Base-by-base conservation (phyloP, 192 early-diverging fungal species). In the Entomortierella beljakovae region DNA sequence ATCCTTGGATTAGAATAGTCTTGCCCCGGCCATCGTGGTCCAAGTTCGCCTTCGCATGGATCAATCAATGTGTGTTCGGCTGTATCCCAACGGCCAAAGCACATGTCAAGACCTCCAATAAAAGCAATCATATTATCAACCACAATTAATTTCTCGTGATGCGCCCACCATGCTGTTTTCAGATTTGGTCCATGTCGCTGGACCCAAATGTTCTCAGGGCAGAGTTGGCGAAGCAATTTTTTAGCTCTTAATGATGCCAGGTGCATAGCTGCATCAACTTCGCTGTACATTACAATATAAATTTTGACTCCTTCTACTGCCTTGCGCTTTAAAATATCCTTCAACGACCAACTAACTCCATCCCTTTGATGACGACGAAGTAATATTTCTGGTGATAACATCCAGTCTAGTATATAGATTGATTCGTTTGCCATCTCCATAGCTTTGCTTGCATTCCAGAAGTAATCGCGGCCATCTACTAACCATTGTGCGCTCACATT, bases 1-100 rank as follows among this genome's bases (percentile, higher is more conserved):
- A 94, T 87, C 1, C 94, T 87, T 31, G 93, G 91, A 67, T 96
- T 96, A 61, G 89, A 89, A 76, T 92, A 96, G 80, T 96, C 94
- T 80, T 94, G 90, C 4, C 92, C 92, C 13, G 84, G 83, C 85
- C 85, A 86, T 9, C 61, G 48, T 10, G 48, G 68, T 31, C 82
- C 84, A 18, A 83, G 81, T 31, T 73, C 80, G 26, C 67, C 69
- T 35, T 86, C 71, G 33, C 82, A 73, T 37, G 88, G 56, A 80
- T 95, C 94, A 15, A 83, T 82, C 54, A 95, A 60, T 1, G 88
- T 80, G 70, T 96, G 94, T 20, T 86, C 87, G 10, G 88, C 85
- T 3, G 91, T 93, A 72, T 96, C 94, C 81, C 87, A 94, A 37
- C 94, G 87, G 23, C 94, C 94, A 84, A 90, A 93, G 79, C 94